Percentiles rank a stretch among this genome's conserved stretches.
phyloP scores from a whole-genome alignment of 192 early-diverging fungal species.

The Chytriomyces sp. region DNA sequence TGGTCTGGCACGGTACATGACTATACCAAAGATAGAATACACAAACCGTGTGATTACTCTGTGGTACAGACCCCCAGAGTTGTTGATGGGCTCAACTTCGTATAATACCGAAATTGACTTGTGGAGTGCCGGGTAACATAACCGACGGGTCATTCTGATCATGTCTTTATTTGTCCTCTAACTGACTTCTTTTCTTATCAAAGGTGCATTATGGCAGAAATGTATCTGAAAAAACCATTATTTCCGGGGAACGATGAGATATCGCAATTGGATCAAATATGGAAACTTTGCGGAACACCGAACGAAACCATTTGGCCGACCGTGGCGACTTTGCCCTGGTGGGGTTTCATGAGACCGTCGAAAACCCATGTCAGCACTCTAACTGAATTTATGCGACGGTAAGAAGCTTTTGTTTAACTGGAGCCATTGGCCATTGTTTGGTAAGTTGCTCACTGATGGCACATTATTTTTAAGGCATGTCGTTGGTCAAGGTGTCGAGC shows the following conservation, averaged over 20 bases:
- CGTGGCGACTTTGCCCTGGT: conserved; percentile 44
- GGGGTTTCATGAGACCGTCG: conserved; percentile 27
- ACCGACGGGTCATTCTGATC: no score
- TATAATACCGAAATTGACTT: conserved; percentile 93
- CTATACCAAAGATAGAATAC: conserved; percentile 62
- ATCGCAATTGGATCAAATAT: conserved; percentile 85
- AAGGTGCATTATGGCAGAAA: conserved; percentile 96
- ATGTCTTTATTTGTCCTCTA: not conserved
- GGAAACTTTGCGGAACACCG: conserved; percentile 90
- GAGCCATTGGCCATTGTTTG: no score
- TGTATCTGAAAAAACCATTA: conserved; percentile 82
- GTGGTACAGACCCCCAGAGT: conserved; percentile 98
- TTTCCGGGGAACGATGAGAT: conserved; percentile 83
- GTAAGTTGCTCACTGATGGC: not conserved
- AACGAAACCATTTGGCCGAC: conserved; percentile 77
- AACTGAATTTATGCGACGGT: conserved; percentile 60
- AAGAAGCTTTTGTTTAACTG: not conserved
- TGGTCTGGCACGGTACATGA: conserved; percentile 84
- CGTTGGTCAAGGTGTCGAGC: conserved; percentile 21
- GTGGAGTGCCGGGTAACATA: conserved; percentile 88
- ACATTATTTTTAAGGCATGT: conserved; percentile 21
- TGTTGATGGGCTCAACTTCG: conserved; percentile 80
- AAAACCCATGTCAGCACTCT: not conserved
- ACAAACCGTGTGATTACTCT: conserved; percentile 88
- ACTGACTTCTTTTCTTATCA: not conserved